These are phyloP conservation scores for Sedum album DNA, from an alignment of 164 flowering plant genomes.

Conservation along the genomic window DNA sequence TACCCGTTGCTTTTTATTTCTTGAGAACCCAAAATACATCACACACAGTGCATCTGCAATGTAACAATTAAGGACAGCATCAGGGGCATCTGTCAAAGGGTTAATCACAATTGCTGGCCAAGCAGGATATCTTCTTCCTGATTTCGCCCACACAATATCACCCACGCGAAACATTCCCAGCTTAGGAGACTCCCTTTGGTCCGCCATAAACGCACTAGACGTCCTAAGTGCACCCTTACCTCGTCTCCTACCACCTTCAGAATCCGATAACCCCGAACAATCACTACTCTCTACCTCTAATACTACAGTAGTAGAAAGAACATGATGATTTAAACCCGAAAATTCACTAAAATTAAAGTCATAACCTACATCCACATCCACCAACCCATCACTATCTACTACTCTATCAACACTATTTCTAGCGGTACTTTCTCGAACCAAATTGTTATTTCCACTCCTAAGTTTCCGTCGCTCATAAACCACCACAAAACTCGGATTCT, in stretches of 20 bases:
- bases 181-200: conserved; percentile 4
- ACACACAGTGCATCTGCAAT: conserved; percentile 50
- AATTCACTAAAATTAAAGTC: not conserved
- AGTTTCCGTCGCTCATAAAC: not conserved
- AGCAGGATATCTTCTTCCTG: conserved; percentile 51
- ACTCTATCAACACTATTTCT: not conserved
- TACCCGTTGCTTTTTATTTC: conserved; percentile 69
- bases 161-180: conserved; percentile 39
- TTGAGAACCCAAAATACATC: conserved; percentile 62
- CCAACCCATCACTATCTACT: not conserved
- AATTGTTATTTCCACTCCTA: not conserved
- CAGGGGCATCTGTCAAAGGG: conserved; percentile 45
- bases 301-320: not conserved
- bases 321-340: not conserved
- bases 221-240: not conserved
- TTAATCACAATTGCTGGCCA: conserved; percentile 72
- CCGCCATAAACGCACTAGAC: not conserved
- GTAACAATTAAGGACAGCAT: conserved; percentile 32
- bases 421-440: not conserved
- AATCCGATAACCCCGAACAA: conserved; percentile 24
- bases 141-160: conserved; percentile 62
- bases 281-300: conserved; percentile 14
- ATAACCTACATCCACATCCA: not conserved
- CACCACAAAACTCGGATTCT: not conserved
- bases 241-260: not conserved